Base-by-base conservation (phyloP, 1,139 yeast genomes). In the Yamadazyma taylorii region DNA sequence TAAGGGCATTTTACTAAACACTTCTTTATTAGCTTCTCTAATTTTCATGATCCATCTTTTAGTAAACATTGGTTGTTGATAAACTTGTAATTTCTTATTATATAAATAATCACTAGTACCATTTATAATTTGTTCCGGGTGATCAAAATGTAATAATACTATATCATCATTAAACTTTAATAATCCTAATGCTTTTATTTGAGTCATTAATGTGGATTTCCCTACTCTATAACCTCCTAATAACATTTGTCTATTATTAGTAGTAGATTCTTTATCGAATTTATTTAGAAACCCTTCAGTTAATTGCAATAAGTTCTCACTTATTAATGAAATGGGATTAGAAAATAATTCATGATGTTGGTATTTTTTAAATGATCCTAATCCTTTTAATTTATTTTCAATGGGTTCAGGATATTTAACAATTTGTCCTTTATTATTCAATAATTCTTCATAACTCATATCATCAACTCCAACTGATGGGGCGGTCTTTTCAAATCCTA, bases 21-120 rank as follows among this genome's bases (percentile, higher is more conserved):
- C 53, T 2, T 60, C 67, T 44, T 65, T 69, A 61, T 87, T 89
- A 24, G 80, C 80, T 35, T 68, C 67, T 37, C 75, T 66, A 38
- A 83, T 65, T 58, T 78, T 79, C 47, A 68, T 66, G 47, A 86
- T 59, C 61, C 86, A 73, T 40, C 74, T 70, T 52, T 79, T 79
- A 40, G 85, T 69, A 51, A 73, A 77, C 94, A 85, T 85, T 39
- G 95, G 96, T 60, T 89, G 96, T 37, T 79, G 83, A 57, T 80
- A 87, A 36, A 67, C 55, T 19, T 66, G 63, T 23, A 72, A 52
- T 32, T 61, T 63, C 25, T 68, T 64, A 56, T 85, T 84, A 48
- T 61, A 74, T 38, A 75, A 66, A 53, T 79, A 85, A 57, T 86
- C 95, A 41, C 69, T 75, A 24, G 85, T 66, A 38, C 97, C 97